Conservation (phyloP, 805 yeast species). For the Saturnispora quitensis region DNA sequence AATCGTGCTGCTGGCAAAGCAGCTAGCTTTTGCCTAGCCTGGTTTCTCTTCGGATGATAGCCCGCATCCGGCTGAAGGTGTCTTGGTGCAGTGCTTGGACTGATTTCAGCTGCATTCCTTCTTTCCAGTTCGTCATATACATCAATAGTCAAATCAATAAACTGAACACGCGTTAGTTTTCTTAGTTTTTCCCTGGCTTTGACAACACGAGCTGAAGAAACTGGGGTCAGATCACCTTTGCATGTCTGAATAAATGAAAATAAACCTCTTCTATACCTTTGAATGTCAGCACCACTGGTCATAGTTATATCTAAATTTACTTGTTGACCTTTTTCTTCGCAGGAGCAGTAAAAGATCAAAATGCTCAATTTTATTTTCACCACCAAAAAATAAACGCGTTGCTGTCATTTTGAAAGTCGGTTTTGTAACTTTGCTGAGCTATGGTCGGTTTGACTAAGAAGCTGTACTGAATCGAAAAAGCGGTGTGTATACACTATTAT, state of each 20-base stretch:
- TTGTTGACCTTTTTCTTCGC: neutral
- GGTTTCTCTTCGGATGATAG: slow-evolving; percentile 90
- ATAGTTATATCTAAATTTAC: neutral
- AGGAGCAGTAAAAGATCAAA: neutral
- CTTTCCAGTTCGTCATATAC: slow-evolving; percentile 88
- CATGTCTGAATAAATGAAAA: slow-evolving; percentile 43
- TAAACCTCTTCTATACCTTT: slow-evolving; percentile 27
- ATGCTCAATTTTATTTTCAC: neutral
- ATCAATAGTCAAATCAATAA: slow-evolving; percentile 85
- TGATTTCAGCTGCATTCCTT: slow-evolving; percentile 34
- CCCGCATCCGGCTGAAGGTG: slow-evolving; percentile 38
- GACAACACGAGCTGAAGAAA: slow-evolving; percentile 52
- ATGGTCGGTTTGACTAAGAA: no score
- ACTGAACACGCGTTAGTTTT: slow-evolving; percentile 74
- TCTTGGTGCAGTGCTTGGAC: neutral
- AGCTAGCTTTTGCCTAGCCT: slow-evolving; percentile 87
- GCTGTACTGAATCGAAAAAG: no score
- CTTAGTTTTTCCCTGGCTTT: slow-evolving; percentile 80
- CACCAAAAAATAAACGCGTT: neutral
- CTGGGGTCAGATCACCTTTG: slow-evolving; percentile 34
- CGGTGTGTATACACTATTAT: no score
- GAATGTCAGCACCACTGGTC: slow-evolving; percentile 7
- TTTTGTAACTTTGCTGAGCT: neutral
- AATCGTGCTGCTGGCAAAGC: slow-evolving; percentile 74
- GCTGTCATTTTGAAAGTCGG: neutral